Percentiles rank a stretch among this genome's conserved stretches.
phyloP scores from a whole-genome alignment of 2,329 filamentous ascomycete genomes.

The Aspergillus pseudoglaucus region DNA sequence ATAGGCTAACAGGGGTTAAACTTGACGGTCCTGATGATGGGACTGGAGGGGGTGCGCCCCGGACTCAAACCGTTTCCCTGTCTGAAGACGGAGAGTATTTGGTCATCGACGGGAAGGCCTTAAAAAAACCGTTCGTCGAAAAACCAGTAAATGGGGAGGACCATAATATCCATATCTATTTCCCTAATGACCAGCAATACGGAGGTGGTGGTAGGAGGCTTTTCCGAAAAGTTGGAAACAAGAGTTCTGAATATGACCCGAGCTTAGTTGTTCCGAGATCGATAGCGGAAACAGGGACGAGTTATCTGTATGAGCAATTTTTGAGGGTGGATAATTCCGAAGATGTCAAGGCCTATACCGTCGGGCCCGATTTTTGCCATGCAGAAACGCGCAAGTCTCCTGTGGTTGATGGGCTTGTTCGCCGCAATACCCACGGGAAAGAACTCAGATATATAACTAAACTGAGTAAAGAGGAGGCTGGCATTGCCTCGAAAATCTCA shows the following conservation, averaged over 20 bases:
- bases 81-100: constrained; percentile 86
- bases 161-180: constrained; percentile 98
- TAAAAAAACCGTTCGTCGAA: constrained; percentile 94
- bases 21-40: constrained; percentile 66
- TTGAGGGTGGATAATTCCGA: constrained; percentile 94
- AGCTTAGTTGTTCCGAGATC: constrained; percentile 69
- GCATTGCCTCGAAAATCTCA: constrained; percentile 84
- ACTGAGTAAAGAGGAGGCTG: constrained; percentile 70
- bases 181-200: constrained; percentile 64
- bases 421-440: constrained; percentile 94
- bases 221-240: constrained; percentile 97
- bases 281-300: constrained; percentile 71
- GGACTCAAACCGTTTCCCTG: constrained; percentile 67
- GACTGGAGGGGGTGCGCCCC: constrained; percentile 51
- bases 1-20: constrained; percentile 69
- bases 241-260: constrained; percentile 89
- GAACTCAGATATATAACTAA: constrained; percentile 92
- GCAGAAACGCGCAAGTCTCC: constrained; percentile 96
- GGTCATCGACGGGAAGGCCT: constrained; percentile 71
- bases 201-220: constrained; percentile 86
- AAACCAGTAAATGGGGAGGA: constrained; percentile 98
- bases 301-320: constrained; percentile 96
- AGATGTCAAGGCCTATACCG: constrained; percentile 97
- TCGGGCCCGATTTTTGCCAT: constrained; percentile 87
- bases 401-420: constrained; percentile 90